These are phyloP conservation scores for Pestalotiopsis sp. DNA, from an alignment of 2,329 filamentous ascomycete genomes.

Conservation along the genomic window DNA sequence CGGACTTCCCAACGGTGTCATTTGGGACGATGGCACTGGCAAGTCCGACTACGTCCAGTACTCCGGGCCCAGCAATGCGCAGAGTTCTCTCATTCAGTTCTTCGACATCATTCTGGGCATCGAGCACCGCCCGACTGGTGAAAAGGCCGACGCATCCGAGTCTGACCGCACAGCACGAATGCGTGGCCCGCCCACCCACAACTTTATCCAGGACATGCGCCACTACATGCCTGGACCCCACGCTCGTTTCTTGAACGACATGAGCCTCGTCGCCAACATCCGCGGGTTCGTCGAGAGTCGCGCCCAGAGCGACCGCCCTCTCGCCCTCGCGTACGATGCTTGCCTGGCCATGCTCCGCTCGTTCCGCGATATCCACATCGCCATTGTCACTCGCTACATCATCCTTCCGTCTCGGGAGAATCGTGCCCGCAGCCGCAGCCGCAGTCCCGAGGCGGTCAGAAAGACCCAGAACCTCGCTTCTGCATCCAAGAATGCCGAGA, in stretches of 20 bases:
- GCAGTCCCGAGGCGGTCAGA: slow-evolving; percentile 50
- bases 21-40: slow-evolving; percentile 81
- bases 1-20: slow-evolving; percentile 82
- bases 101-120: slow-evolving; percentile 92
- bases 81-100: slow-evolving; percentile 96
- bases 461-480: slow-evolving; percentile 61
- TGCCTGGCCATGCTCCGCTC: slow-evolving; percentile 72
- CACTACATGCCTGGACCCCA: slow-evolving; percentile 96
- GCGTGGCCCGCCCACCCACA: slow-evolving; percentile 62
- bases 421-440: slow-evolving; percentile 63
- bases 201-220: slow-evolving; percentile 97
- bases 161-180: slow-evolving; percentile 46
- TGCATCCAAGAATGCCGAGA: slow-evolving; percentile 51
- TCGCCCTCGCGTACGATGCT: slow-evolving; percentile 86
- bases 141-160: slow-evolving; percentile 54
- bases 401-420: slow-evolving; percentile 83
- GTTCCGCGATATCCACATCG: slow-evolving; percentile 92
- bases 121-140: slow-evolving; percentile 86
- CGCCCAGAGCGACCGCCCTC: slow-evolving; percentile 59
- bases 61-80: slow-evolving; percentile 92
- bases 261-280: slow-evolving; percentile 82
- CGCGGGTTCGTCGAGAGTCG: slow-evolving; percentile 74
- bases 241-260: slow-evolving; percentile 83
- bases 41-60: slow-evolving; percentile 77
- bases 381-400: slow-evolving; percentile 95